Conservation (phyloP, 1,284 basidiomycete species). For the Tylopilus sp. region DNA sequence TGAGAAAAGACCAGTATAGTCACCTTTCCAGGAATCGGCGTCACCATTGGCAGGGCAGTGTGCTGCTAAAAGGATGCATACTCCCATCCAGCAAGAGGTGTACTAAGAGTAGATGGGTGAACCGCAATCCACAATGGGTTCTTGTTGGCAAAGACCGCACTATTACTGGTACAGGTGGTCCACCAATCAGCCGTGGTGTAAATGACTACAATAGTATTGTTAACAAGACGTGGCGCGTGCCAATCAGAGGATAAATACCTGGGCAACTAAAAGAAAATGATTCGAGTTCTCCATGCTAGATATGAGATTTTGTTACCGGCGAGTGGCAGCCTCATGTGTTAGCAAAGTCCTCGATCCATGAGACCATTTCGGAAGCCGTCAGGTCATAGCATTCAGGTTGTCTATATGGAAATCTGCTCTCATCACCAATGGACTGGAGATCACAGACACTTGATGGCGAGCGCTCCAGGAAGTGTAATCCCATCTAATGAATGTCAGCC, state of each 20-base stretch:
- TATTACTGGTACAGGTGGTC: conserved; percentile 60
- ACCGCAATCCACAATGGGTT: conserved; percentile 50
- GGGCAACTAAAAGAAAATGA: conserved; percentile 33
- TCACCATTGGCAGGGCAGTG: conserved; percentile 50
- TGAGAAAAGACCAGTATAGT: conserved; percentile 10
- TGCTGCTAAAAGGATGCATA: conserved; percentile 63
- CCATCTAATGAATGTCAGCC: conserved; percentile 53
- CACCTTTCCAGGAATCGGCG: conserved; percentile 51
- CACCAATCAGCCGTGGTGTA: conserved; percentile 67
- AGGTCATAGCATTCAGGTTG: conserved; percentile 56
- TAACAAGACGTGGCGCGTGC: neutral
- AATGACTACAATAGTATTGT: conserved; percentile 37
- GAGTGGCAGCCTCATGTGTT: conserved; percentile 53
- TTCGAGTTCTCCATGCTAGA: neutral
- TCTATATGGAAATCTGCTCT: conserved; percentile 31
- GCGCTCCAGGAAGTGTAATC: conserved; percentile 57
- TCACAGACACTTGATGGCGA: conserved; percentile 58
- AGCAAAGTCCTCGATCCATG: conserved; percentile 48
- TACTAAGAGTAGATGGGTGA: conserved; percentile 25
- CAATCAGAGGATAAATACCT: neutral
- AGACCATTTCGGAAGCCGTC: conserved; percentile 47
- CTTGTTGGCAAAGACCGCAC: conserved; percentile 40
- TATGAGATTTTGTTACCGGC: conserved; percentile 34
- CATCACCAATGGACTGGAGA: neutral
- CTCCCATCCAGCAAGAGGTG: conserved; percentile 54